A percentile compares a stretch with the other conserved stretches of the same genome.
Conservation (phyloP, 1,284 basidiomycete species). For the Thecaphora thlaspeos region DNA sequence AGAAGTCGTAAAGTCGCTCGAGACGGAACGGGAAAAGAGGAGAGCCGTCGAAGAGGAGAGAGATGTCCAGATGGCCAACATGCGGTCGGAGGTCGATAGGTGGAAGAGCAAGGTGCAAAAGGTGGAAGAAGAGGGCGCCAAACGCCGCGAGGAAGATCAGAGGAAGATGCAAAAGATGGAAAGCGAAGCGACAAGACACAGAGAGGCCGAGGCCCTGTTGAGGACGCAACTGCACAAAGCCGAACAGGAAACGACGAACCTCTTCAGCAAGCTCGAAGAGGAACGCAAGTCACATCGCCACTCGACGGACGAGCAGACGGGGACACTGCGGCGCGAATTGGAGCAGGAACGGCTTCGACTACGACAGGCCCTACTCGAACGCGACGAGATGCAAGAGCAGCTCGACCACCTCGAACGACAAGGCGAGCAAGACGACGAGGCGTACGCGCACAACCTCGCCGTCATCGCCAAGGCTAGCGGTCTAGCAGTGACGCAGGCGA, state of each 20-base stretch:
- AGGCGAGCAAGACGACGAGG: constrained; percentile 10
- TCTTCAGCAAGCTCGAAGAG: too few relatives aligned
- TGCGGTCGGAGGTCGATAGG: constrained; percentile 11
- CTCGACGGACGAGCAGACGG: too few relatives aligned
- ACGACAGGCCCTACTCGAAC: too few relatives aligned
- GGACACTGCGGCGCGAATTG: background rate
- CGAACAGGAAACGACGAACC: too few relatives aligned
- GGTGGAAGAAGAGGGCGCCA: too few relatives aligned
- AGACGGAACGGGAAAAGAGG: constrained; percentile 11
- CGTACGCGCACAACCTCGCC: constrained; percentile 18
- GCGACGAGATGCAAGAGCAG: constrained; percentile 6
- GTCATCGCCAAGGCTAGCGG: constrained; percentile 18
- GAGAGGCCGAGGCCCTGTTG: too few relatives aligned
- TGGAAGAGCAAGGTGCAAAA: constrained; percentile 21
- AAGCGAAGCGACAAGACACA: constrained; percentile 10
- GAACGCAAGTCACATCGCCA: too few relatives aligned
- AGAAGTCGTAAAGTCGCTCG: background rate
- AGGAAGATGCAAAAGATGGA: constrained; percentile 25
- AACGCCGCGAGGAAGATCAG: too few relatives aligned
- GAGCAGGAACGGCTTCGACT: too few relatives aligned
- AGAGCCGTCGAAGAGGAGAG: constrained; percentile 12
- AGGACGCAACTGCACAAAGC: too few relatives aligned
- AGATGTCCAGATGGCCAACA: constrained; percentile 5
- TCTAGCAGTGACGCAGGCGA: background rate
- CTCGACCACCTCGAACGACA: constrained; percentile 11